Evolutionary conservation across 805 yeast species (phyloP), one percentile per base, ranked within the genome.

Genomic region (Tetrapisispora taiwanensis): DNA sequence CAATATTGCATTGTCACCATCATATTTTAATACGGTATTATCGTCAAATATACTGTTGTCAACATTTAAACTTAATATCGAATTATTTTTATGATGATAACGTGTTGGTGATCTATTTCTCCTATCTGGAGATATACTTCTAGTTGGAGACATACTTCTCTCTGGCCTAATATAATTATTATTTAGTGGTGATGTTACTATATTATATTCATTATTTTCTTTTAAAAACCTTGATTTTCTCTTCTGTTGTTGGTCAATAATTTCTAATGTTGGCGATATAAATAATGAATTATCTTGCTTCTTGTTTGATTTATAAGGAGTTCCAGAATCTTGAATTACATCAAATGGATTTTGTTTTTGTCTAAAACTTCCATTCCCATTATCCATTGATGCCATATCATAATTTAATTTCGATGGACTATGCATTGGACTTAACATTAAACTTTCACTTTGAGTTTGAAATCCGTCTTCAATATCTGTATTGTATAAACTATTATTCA

Each of bases 251-350:
- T 65, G 69, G 45, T 69, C 68, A 75, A 79, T 74, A 15, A 80
- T 81, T 54, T 83, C 87, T 15, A 79, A 80, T 1, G 94, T 85
- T 30, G 95, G 95, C 3, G 92, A 84, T 43, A 84, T 75, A 61
- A 81, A 85, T 74, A 81, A 70, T 2, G 67, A 64, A 44, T 57
- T 60, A 41, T 55, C 55, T 37, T 56, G 56, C 19, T 50, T 51
- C 30, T 48, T 47, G 9, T 32, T 39, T 13, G 53, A 46, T 30
- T 46, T 42, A 20, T 38, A 41, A 17, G 40, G 40, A 3, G 32
- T 37, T 13, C 40, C 40, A 2, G 40, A 17, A 36, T 53, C 58
- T 30, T 55, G 56, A 19, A 57, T 53, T 5, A 54, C 44, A 36
- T 52, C 50, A 15, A 47, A 48, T 17, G 36, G 42, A 14, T 17